Evolutionary conservation across 2,329 filamentous ascomycete species (phyloP).

Genomic region (Xylaria sp.): DNA sequence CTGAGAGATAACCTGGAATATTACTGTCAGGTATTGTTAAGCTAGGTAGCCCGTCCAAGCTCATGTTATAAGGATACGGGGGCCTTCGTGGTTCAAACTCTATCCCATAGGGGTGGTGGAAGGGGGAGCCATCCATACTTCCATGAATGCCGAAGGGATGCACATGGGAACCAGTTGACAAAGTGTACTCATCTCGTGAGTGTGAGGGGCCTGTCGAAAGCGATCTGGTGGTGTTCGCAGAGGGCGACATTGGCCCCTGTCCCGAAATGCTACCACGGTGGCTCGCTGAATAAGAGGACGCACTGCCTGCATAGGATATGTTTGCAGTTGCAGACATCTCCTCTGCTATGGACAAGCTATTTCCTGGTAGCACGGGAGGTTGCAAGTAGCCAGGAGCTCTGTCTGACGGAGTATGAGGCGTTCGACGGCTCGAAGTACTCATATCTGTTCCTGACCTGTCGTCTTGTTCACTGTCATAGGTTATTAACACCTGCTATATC

Average conservation of each 20-base stretch:
- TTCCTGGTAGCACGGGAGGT: slow-evolving; percentile 30
- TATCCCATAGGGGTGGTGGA: slow-evolving; percentile 40
- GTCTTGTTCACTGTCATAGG: slow-evolving; percentile 56
- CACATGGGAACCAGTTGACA: slow-evolving; percentile 37
- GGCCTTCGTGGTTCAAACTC: slow-evolving; percentile 48
- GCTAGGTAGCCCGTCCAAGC: slow-evolving; percentile 47
- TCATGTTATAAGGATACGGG: slow-evolving; percentile 43
- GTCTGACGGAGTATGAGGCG: slow-evolving; percentile 44
- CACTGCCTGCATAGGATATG: slow-evolving; percentile 39
- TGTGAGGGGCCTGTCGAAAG: slow-evolving; percentile 27
- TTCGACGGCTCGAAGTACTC: slow-evolving; percentile 45
- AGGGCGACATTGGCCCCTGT: slow-evolving; percentile 46
- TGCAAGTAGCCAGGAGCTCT: slow-evolving; percentile 38
- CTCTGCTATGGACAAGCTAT: slow-evolving; percentile 38
- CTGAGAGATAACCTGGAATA: slow-evolving; percentile 49
- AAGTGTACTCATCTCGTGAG: slow-evolving; percentile 39
- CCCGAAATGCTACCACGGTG: slow-evolving; percentile 41
- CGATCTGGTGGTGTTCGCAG: slow-evolving; percentile 26
- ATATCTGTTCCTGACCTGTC: slow-evolving; percentile 52
- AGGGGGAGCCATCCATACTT: slow-evolving; percentile 44
- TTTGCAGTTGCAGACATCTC: slow-evolving; percentile 44
- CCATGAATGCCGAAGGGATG: slow-evolving; percentile 44
- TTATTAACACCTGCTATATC: slow-evolving; percentile 30
- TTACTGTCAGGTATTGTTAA: slow-evolving; percentile 50
- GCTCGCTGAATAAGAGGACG: slow-evolving; percentile 39